These are phyloP conservation scores for Curvularia verruculosa DNA, from an alignment of 2,329 filamentous ascomycete species.

Conservation along the genomic window DNA sequence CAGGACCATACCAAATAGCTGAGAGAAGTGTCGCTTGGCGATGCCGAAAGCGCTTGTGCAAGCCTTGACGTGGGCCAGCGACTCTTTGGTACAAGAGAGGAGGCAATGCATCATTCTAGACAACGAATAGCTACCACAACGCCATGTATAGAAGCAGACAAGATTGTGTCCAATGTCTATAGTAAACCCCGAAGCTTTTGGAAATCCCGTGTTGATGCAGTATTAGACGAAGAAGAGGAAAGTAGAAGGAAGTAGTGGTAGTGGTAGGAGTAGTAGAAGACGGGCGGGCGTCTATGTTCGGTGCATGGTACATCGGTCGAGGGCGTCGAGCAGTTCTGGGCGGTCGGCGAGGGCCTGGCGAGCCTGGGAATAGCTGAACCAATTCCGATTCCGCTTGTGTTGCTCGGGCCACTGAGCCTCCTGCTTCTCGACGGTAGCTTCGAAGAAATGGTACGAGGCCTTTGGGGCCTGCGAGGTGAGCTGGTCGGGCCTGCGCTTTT, in stretches of 20 bases:
- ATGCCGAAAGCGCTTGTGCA: slow-evolving; percentile 34
- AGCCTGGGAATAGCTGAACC: slow-evolving; percentile 88
- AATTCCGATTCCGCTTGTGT: slow-evolving; percentile 86
- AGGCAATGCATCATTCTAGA: slow-evolving; percentile 43
- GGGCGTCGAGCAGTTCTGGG: slow-evolving; percentile 86
- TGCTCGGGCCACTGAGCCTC: slow-evolving; percentile 90
- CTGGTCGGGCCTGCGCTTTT: slow-evolving; percentile 68
- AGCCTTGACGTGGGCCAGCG: slow-evolving; percentile 28
- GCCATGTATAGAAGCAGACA: slow-evolving; percentile 28
- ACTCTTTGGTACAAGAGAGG: slow-evolving; percentile 28
- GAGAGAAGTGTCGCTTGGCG: slow-evolving; percentile 19
- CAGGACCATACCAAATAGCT: slow-evolving; percentile 3
- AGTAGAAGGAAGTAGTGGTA: slow-evolving; percentile 7
- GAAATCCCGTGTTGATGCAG: slow-evolving; percentile 36
- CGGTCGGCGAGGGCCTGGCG: slow-evolving; percentile 74
- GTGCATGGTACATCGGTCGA: slow-evolving; percentile 73
- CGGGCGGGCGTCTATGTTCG: slow-evolving; percentile 37
- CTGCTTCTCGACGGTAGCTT: slow-evolving; percentile 86
- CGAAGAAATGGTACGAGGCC: slow-evolving; percentile 79
- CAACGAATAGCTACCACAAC: slow-evolving; percentile 43
- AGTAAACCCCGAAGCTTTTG: slow-evolving; percentile 36
- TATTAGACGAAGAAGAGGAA: slow-evolving; percentile 29
- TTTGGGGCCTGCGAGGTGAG: slow-evolving; percentile 70
- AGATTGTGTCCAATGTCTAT: slow-evolving; percentile 28
- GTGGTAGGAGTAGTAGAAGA: slow-evolving; percentile 16